These are phyloP conservation scores for Fusarium longipes DNA, from an alignment of 2,329 filamentous ascomycete species.

Conservation along the genomic window DNA sequence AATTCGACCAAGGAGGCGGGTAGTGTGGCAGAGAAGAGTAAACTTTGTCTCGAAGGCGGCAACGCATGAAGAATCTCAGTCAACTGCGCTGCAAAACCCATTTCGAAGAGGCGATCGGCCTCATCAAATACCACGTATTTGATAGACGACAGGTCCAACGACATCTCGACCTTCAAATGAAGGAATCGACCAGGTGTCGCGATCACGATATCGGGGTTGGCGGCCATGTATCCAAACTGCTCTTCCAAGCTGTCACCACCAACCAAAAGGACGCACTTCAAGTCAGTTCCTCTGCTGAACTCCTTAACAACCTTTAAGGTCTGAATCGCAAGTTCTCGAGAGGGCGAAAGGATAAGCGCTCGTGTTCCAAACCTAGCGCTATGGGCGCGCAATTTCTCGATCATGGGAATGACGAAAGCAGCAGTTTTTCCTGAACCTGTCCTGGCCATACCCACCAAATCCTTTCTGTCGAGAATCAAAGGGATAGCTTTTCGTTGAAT, in stretches of 20 bases:
- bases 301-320: constrained; percentile 98
- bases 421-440: constrained; percentile 99
- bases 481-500: constrained; percentile 98
- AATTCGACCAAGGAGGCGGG: constrained; percentile 97
- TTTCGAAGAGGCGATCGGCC: constrained; percentile 95
- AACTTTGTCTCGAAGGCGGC: constrained; percentile 84
- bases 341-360: constrained; percentile 89
- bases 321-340: constrained; percentile 92
- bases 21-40: constrained; percentile 94
- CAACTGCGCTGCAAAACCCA: constrained; percentile 95
- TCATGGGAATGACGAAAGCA: constrained; percentile 98
- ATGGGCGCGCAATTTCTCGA: constrained; percentile 90
- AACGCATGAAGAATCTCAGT: constrained; percentile 92
- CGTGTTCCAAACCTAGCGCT: constrained; percentile 87
- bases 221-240: constrained; percentile 91
- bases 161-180: constrained; percentile 97
- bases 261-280: constrained; percentile 89
- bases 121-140: constrained; percentile 98
- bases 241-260: constrained; percentile 97
- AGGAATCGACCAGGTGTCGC: constrained; percentile 96
- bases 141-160: constrained; percentile 87
- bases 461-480: constrained; percentile 85
- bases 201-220: constrained; percentile 97
- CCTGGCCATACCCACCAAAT: constrained; percentile 98
- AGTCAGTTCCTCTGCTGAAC: constrained; percentile 86